These are phyloP conservation scores for Pythium insidiosum DNA, from an alignment of 352 stramenopile species.

Conservation along the genomic window DNA sequence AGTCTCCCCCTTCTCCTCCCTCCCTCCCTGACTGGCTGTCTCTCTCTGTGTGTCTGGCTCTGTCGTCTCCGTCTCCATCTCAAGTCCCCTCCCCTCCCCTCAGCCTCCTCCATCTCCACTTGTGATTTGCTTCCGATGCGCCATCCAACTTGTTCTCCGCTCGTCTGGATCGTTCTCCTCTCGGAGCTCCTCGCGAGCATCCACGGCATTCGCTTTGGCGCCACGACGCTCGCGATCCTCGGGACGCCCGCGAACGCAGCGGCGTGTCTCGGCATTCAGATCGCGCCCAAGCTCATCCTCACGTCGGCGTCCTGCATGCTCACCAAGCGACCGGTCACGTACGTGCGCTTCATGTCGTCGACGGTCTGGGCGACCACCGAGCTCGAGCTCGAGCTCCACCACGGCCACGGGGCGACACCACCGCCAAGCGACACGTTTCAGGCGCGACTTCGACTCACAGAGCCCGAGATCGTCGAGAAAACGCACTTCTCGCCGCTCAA, in stretches of 20 bases:
- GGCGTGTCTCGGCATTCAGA: slow-evolving; percentile 2
- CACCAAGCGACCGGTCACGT: not conserved
- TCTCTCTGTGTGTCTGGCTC: too few relatives aligned
- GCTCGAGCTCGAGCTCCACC: too few relatives aligned
- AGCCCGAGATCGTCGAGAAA: not conserved
- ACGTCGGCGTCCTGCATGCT: slow-evolving; percentile 4
- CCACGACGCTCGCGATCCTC: not conserved
- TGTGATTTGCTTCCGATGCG: not conserved
- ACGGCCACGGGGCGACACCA: not conserved
- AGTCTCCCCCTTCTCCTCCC: too few relatives aligned
- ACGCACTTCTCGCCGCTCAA: not conserved
- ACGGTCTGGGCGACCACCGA: not conserved
- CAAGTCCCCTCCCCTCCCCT: too few relatives aligned
- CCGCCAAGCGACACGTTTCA: not conserved
- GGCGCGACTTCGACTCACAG: not conserved
- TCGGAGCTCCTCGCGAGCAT: slow-evolving; percentile 2
- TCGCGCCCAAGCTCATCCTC: slow-evolving; percentile 2
- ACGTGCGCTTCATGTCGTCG: not conserved
- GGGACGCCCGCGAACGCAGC: not conserved
- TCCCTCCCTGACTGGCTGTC: too few relatives aligned
- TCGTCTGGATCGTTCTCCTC: too few relatives aligned
- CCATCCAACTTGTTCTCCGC: not conserved
- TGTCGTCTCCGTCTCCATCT: too few relatives aligned
- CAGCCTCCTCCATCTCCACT: not conserved
- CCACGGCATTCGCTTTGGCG: not conserved